These are phyloP conservation scores for Coprinopsis strossmayeri DNA, from an alignment of 768 basidiomycete genomes.

Conservation along the genomic window DNA sequence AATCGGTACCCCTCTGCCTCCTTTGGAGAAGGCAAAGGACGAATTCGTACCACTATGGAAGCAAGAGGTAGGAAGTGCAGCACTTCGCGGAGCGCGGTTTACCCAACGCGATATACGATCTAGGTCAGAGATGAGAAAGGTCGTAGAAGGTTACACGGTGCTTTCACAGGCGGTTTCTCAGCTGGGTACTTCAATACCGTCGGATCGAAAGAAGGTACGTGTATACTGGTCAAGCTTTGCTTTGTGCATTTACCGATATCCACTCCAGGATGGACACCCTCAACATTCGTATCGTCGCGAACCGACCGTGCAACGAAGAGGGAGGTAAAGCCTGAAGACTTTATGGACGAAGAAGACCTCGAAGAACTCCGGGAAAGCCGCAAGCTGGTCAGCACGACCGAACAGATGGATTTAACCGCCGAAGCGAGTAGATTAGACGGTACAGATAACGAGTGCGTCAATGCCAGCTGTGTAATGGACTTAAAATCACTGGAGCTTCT, in stretches of 20 bases:
- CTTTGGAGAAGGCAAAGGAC: conserved; percentile 91
- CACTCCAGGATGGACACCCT: conserved; percentile 85
- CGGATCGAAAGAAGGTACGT: conserved; percentile 88
- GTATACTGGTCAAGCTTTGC: neutral
- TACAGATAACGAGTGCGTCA: conserved; percentile 49
- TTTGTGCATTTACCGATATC: neutral
- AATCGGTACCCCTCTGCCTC: conserved; percentile 93
- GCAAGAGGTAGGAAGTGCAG: conserved; percentile 67
- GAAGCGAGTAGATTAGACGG: conserved; percentile 32
- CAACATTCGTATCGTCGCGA: conserved; percentile 89
- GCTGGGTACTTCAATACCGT: conserved; percentile 97
- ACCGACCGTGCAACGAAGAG: conserved; percentile 62
- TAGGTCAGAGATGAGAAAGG: conserved; percentile 93
- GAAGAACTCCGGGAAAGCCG: conserved; percentile 72
- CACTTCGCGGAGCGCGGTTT: no score
- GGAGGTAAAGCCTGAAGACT: conserved; percentile 74
- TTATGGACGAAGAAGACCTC: conserved; percentile 98
- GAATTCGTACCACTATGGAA: conserved; percentile 99
- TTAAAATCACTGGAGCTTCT: conserved; percentile 12
- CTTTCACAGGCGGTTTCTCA: conserved; percentile 97
- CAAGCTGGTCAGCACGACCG: conserved; percentile 71
- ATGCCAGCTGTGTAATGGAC: neutral
- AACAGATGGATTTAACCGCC: conserved; percentile 67
- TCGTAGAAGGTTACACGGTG: conserved; percentile 88
- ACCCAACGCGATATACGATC: conserved; percentile 13